A percentile compares a stretch with the other conserved stretches of the same genome.
Evolutionary conservation across 139 green algal genomes (phyloP).

Genomic region (Chlorokybus atmophyticus): DNA sequence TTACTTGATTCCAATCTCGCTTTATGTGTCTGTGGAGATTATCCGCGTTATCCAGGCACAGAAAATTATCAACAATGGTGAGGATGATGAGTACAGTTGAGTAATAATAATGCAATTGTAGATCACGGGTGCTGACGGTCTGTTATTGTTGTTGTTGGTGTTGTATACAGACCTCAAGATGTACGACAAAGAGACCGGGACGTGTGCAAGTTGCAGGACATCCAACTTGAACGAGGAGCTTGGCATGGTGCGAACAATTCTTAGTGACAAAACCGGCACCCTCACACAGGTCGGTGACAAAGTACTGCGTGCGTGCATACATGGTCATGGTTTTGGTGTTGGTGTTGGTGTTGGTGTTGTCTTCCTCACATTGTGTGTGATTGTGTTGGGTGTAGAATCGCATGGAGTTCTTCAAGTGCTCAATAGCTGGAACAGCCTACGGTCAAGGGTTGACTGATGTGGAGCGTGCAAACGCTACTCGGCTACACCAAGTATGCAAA

Average conservation of each 20-base stretch:
- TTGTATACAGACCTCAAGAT: slow-evolving; percentile 24
- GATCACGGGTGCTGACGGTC: too few relatives aligned
- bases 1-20: slow-evolving; percentile 94
- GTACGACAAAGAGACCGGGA: slow-evolving; percentile 49
- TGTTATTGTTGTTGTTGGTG: too few relatives aligned
- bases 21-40: slow-evolving; percentile 94
- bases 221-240: slow-evolving; percentile 97
- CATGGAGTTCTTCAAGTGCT: slow-evolving; percentile 85
- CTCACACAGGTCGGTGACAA: slow-evolving; percentile 36
- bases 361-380: too few relatives aligned
- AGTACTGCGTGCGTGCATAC: not conserved
- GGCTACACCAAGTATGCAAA: slow-evolving; percentile 1
- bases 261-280: slow-evolving; percentile 92
- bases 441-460: slow-evolving; percentile 68
- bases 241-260: slow-evolving; percentile 69
- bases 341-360: slow-evolving; percentile 12
- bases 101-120: too few relatives aligned
- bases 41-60: slow-evolving; percentile 54
- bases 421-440: slow-evolving; percentile 61
- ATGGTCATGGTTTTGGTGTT: slow-evolving; percentile 1
- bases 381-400: too few relatives aligned
- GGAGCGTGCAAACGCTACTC: slow-evolving; percentile 26
- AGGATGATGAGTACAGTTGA: too few relatives aligned
- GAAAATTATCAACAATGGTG: too few relatives aligned
- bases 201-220: slow-evolving; percentile 52